phyloP scores from a whole-genome alignment of 116 monocot genomes.

The Iris pallida region DNA sequence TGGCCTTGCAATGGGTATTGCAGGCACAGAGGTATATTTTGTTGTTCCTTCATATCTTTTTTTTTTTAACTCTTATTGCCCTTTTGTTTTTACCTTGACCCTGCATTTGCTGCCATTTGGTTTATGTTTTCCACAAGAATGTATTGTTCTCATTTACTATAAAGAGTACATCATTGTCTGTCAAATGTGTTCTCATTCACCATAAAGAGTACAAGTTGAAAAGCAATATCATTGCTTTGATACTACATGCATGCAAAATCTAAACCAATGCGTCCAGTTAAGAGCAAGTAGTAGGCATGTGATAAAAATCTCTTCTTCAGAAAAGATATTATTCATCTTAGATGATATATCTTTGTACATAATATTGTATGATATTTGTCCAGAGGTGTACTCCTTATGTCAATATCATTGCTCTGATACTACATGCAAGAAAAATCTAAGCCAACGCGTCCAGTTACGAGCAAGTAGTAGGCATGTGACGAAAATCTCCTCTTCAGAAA shows the following conservation, averaged over 20 bases:
- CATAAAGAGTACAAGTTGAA: neutral
- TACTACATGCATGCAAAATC: neutral
- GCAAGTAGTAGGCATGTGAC: too few relatives aligned
- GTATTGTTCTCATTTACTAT: neutral
- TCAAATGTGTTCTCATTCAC: neutral
- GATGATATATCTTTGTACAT: too few relatives aligned
- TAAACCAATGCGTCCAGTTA: too few relatives aligned
- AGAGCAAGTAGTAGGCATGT: too few relatives aligned
- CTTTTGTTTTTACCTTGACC: neutral
- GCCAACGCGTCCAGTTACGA: too few relatives aligned
- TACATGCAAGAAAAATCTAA: neutral
- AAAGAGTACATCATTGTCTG: neutral
- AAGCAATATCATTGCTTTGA: neutral
- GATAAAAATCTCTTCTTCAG: too few relatives aligned
- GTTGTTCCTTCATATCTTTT: neutral
- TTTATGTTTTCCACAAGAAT: neutral
- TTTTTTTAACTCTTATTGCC: neutral
- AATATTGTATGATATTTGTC: too few relatives aligned
- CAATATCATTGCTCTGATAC: neutral
- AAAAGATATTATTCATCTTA: too few relatives aligned
- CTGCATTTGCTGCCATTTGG: neutral
- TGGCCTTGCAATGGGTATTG: conserved; percentile 59
- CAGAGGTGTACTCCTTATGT: too few relatives aligned
- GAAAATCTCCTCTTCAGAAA: too few relatives aligned
- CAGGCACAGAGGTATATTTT: conserved; percentile 51